Conservation (phyloP, 805 yeast species). For the Pichia ethanolica region DNA sequence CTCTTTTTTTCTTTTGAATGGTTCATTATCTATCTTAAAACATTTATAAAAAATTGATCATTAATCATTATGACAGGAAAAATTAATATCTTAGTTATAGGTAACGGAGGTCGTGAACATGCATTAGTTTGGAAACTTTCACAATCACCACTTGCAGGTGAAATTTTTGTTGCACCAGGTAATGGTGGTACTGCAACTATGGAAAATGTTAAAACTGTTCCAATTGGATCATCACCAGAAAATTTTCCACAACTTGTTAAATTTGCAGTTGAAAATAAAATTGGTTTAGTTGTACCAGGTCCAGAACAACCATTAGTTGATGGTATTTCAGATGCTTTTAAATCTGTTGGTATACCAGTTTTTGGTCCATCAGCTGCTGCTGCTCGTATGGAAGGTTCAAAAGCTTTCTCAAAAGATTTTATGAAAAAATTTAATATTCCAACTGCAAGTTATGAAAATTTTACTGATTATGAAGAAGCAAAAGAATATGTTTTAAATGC, state of each 20-base stretch:
- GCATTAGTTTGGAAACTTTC: slow-evolving; percentile 89
- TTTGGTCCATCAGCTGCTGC: slow-evolving; percentile 94
- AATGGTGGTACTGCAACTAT: slow-evolving; percentile 81
- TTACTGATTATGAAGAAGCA: slow-evolving; percentile 71
- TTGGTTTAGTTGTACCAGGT: slow-evolving; percentile 85
- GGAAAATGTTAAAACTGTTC: slow-evolving; percentile 58
- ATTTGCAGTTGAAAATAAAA: slow-evolving; percentile 61
- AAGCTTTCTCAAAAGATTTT: slow-evolving; percentile 87
- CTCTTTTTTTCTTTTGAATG: not conserved
- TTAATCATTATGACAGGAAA: slow-evolving; percentile 13
- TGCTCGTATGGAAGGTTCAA: slow-evolving; percentile 94
- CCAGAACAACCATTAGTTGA: slow-evolving; percentile 99
- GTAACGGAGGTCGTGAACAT: slow-evolving; percentile 99
- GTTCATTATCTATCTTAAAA: not conserved
- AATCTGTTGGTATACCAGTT: slow-evolving; percentile 83
- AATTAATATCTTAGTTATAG: slow-evolving; percentile 70
- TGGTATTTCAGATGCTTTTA: slow-evolving; percentile 71
- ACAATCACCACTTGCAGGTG: slow-evolving; percentile 64
- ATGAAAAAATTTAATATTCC: slow-evolving; percentile 92
- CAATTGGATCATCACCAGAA: slow-evolving; percentile 55
- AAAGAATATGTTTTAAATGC: slow-evolving; percentile 56
- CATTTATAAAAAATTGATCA: not conserved
- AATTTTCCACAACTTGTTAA: slow-evolving; percentile 64
- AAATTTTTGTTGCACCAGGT: slow-evolving; percentile 91
- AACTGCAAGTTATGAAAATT: slow-evolving; percentile 84